phyloP scores from a whole-genome alignment of 495 filamentous ascomycete genomes.

The Symbiotaphrina buchneri region DNA sequence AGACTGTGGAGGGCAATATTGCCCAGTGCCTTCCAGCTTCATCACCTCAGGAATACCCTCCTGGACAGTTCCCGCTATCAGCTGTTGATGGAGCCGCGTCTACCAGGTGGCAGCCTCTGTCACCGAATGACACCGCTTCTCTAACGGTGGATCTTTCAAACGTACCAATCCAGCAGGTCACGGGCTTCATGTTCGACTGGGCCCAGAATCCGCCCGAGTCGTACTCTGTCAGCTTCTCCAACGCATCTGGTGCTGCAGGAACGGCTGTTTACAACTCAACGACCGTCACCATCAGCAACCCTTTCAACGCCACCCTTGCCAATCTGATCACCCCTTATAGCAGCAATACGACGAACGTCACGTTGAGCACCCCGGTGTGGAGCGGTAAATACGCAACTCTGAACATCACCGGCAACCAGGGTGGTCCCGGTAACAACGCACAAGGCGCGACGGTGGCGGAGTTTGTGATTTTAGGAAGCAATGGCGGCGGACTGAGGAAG shows the following conservation, averaged over 20 bases:
- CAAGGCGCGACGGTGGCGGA: conserved; percentile 50
- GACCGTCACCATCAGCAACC: conserved; percentile 10
- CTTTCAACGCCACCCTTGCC: conserved; percentile 6
- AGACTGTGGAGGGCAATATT: conserved; percentile 32
- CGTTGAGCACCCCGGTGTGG: conserved; percentile 9
- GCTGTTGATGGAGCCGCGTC: conserved; percentile 47
- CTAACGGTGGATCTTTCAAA: conserved; percentile 22
- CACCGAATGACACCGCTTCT: conserved; percentile 20
- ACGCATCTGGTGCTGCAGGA: conserved; percentile 6
- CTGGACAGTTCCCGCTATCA: conserved; percentile 51
- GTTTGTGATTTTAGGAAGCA: conserved; percentile 30
- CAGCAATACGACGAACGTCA: conserved; percentile 15
- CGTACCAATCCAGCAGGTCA: conserved; percentile 16
- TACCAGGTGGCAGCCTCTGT: conserved; percentile 49
- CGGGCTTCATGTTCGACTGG: conserved; percentile 44
- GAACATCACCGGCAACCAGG: conserved; percentile 21
- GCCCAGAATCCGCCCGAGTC: conserved; percentile 31
- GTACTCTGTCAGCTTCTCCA: conserved; percentile 32
- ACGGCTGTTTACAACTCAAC: conserved; percentile 7
- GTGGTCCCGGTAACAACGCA: conserved; percentile 18
- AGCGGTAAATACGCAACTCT: conserved; percentile 18
- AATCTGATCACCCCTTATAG: conserved; percentile 13
- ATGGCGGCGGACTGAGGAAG: no score
- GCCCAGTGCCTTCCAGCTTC: conserved; percentile 38
- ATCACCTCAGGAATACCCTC: conserved; percentile 23